phyloP scores from a whole-genome alignment of 2,329 filamentous ascomycete species.

The Thelonectria olida region DNA sequence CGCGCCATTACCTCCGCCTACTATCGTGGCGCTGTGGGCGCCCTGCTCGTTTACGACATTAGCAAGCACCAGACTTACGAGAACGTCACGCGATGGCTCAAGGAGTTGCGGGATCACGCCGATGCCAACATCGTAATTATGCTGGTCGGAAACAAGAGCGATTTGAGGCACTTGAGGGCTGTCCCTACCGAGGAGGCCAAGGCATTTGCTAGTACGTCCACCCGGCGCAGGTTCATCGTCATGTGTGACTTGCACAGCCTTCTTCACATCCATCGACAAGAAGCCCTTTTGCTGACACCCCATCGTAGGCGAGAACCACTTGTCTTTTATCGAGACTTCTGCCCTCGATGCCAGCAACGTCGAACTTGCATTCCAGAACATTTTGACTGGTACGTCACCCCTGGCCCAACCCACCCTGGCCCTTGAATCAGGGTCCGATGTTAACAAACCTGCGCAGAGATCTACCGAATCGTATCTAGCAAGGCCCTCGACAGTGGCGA shows the following conservation, averaged over 20 bases:
- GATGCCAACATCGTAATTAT: conserved; percentile 99
- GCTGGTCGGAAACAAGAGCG: conserved; percentile 99
- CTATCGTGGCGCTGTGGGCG: conserved; percentile 96
- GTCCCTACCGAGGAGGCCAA: conserved; percentile 98
- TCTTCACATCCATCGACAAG: background rate
- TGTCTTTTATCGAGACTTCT: conserved; percentile 99
- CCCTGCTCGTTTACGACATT: conserved; percentile 98
- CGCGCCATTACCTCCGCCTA: conserved; percentile 99
- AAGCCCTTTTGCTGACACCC: conserved; percentile 21
- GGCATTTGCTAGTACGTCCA: conserved; percentile 85
- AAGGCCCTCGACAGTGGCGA: conserved; percentile 95
- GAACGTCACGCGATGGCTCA: conserved; percentile 98
- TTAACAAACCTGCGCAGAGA: conserved; percentile 69
- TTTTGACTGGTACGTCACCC: conserved; percentile 82
- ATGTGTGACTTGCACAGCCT: conserved; percentile 10
- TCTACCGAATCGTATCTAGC: conserved; percentile 98
- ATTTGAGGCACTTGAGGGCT: conserved; percentile 97
- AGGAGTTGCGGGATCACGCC: conserved; percentile 96
- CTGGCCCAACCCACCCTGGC: background rate
- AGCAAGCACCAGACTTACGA: conserved; percentile 99
- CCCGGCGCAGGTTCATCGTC: conserved; percentile 20
- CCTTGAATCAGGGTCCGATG: conserved; percentile 8
- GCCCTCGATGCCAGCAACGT: conserved; percentile 99
- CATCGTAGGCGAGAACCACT: conserved; percentile 90
- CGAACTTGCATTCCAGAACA: conserved; percentile 99